Evolutionary conservation across 208 protist species (phyloP).

Genomic region (Trypanosoma conorhini): DNA sequence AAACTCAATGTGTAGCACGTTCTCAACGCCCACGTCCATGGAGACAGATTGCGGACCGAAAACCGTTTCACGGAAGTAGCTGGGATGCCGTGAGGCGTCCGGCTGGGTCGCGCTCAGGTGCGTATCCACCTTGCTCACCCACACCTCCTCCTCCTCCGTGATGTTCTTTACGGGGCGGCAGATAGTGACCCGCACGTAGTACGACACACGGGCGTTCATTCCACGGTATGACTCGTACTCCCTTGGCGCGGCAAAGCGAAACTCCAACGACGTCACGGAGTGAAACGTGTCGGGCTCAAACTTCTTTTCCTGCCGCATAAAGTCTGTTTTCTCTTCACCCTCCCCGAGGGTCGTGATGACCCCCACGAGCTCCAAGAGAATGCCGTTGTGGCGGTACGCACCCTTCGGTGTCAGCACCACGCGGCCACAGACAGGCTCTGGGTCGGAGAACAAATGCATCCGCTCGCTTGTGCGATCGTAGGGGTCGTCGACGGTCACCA

Average conservation of each 20-base stretch:
- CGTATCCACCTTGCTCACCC: conserved; percentile 71
- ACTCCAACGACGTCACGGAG: conserved; percentile 51
- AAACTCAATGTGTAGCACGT: conserved; percentile 92
- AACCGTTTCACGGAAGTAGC: conserved; percentile 77
- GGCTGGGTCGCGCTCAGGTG: conserved; percentile 42
- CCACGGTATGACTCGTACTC: conserved; percentile 87
- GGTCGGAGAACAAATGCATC: conserved; percentile 53
- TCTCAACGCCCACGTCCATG: conserved; percentile 89
- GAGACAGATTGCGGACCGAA: conserved; percentile 60
- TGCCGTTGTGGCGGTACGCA: conserved; percentile 67
- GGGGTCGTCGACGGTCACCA: conserved; percentile 44
- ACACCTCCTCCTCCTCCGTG: conserved; percentile 58
- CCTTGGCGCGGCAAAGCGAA: conserved; percentile 74
- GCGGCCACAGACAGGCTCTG: conserved; percentile 55
- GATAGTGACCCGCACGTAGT: conserved; percentile 67
- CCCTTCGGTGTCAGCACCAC: conserved; percentile 61
- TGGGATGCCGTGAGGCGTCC: conserved; percentile 53
- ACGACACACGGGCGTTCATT: conserved; percentile 61
- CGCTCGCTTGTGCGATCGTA: conserved; percentile 47
- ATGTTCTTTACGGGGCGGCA: conserved; percentile 72
- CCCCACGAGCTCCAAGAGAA: conserved; percentile 71
- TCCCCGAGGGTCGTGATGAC: conserved; percentile 39
- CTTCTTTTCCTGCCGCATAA: conserved; percentile 68
- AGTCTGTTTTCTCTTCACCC: conserved; percentile 38
- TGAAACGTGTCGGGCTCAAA: conserved; percentile 72